These are phyloP conservation scores for Xerocomus potaroensis DNA, from an alignment of 768 basidiomycete species.

Conservation along the genomic window DNA sequence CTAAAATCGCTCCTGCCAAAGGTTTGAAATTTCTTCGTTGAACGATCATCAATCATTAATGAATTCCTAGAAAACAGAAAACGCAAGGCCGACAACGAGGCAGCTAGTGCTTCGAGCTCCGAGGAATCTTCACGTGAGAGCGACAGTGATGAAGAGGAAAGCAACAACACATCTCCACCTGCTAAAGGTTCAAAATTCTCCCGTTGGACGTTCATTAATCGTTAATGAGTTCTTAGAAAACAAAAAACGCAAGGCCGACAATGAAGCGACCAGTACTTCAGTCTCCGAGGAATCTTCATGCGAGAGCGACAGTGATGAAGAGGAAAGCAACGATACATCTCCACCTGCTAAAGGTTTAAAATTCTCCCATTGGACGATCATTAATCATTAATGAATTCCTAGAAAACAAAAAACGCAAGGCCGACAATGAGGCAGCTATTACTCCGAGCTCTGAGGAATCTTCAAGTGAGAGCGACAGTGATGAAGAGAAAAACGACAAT, in stretches of 20 bases:
- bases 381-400: no score
- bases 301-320: neutral
- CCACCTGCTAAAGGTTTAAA: conserved; percentile 29
- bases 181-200: conserved; percentile 36
- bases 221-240: no score
- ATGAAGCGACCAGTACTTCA: conserved; percentile 5
- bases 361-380: no score
- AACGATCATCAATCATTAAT: conserved; percentile 2
- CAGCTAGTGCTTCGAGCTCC: conserved; percentile 45
- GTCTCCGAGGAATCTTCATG: conserved; percentile 12
- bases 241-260: no score
- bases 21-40: conserved; percentile 28
- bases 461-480: conserved; percentile 2
- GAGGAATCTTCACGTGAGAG: conserved; percentile 1
- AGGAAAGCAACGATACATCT: neutral
- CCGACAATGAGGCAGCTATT: conserved; percentile 6
- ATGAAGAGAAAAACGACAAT: conserved; percentile 2
- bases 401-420: no score
- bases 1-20: conserved; percentile 39
- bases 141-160: neutral
- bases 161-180: neutral
- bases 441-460: conserved; percentile 8
- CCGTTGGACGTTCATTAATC: no score
- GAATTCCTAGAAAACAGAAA: conserved; percentile 43
- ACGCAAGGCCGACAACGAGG: conserved; percentile 73